phyloP scores from a whole-genome alignment of 2,329 filamentous ascomycete genomes.

The Arthrobotrys entomopaga region DNA sequence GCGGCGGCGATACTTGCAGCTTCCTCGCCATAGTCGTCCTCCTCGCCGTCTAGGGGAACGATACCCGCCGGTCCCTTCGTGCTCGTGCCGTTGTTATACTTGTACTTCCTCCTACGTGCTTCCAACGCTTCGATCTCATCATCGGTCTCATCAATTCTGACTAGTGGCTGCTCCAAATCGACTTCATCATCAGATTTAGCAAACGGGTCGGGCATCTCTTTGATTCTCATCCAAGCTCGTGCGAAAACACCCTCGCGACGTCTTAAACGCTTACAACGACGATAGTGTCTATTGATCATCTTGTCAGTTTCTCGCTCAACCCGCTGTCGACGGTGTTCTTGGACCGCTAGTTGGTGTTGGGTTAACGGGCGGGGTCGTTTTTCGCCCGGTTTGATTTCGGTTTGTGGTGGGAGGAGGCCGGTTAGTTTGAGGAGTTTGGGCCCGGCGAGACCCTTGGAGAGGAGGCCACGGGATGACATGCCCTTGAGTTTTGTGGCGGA shows the following conservation, averaged over 20 bases:
- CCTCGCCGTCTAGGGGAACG: slow-evolving; percentile 70
- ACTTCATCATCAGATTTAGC: slow-evolving; percentile 73
- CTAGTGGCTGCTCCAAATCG: slow-evolving; percentile 59
- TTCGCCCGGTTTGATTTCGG: slow-evolving; percentile 66
- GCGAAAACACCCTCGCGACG: slow-evolving; percentile 74
- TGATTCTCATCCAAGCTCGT: slow-evolving; percentile 73
- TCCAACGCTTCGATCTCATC: slow-evolving; percentile 65
- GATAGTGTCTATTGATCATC: slow-evolving; percentile 63
- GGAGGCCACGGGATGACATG: slow-evolving; percentile 41
- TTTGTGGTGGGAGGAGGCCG: slow-evolving; percentile 59
- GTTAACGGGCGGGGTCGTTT: slow-evolving; percentile 77
- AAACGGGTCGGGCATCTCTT: slow-evolving; percentile 68
- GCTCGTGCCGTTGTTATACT: slow-evolving; percentile 55
- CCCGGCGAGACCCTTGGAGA: slow-evolving; percentile 48
- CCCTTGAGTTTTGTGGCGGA: slow-evolving; percentile 28
- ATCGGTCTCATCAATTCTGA: slow-evolving; percentile 60
- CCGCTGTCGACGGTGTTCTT: slow-evolving; percentile 78
- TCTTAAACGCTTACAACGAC: slow-evolving; percentile 68
- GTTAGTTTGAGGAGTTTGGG: slow-evolving; percentile 41
- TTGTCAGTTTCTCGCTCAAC: slow-evolving; percentile 85
- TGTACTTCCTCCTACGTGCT: slow-evolving; percentile 25
- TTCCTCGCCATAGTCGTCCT: slow-evolving; percentile 81
- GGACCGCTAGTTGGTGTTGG: slow-evolving; percentile 82
- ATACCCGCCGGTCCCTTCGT: slow-evolving; percentile 63
- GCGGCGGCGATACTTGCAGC: slow-evolving; percentile 73